Conservation (phyloP, 2,329 filamentous ascomycete species). For the Tolypocladium cylindrosporum region DNA sequence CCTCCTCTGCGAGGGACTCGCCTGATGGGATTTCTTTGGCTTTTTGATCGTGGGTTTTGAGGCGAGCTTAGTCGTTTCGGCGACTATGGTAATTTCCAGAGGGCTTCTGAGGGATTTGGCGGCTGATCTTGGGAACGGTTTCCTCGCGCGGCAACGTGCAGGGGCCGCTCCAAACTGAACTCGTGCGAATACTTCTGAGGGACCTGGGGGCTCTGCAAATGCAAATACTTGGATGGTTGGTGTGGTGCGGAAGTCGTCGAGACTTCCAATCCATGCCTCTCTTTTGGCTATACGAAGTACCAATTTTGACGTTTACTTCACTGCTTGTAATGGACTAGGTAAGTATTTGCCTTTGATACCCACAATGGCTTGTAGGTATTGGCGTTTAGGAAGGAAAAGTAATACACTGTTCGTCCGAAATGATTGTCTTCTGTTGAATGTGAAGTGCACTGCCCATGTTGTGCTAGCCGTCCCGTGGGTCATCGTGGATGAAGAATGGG, state of each 20-base stretch:
- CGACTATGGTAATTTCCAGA: constrained; percentile 15
- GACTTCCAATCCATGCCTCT: background rate
- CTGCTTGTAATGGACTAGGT: background rate
- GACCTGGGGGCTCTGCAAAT: constrained; percentile 24
- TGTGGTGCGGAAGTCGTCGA: background rate
- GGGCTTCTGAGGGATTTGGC: constrained; percentile 32
- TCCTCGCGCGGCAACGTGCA: constrained; percentile 1
- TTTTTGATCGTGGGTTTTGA: constrained; percentile 22
- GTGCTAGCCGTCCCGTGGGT: too few relatives aligned
- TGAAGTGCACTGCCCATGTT: background rate
- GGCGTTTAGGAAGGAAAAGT: constrained; percentile 1
- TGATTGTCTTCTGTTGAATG: background rate
- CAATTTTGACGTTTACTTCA: background rate
- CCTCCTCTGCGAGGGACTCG: constrained; percentile 5
- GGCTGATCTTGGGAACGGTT: constrained; percentile 20
- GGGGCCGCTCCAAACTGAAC: constrained; percentile 11
- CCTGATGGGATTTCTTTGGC: constrained; percentile 13
- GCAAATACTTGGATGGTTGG: constrained; percentile 9
- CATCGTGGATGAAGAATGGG: too few relatives aligned
- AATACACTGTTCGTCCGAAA: background rate
- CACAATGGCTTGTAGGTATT: background rate
- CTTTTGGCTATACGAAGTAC: background rate
- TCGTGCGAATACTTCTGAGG: constrained; percentile 25
- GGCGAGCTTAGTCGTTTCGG: constrained; percentile 14
- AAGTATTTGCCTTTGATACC: background rate